A percentile compares a stretch with the other conserved stretches of the same genome.
These are phyloP conservation scores for Boeremia exigua DNA, from an alignment of 2,329 filamentous ascomycete genomes.

Conservation along the genomic window DNA sequence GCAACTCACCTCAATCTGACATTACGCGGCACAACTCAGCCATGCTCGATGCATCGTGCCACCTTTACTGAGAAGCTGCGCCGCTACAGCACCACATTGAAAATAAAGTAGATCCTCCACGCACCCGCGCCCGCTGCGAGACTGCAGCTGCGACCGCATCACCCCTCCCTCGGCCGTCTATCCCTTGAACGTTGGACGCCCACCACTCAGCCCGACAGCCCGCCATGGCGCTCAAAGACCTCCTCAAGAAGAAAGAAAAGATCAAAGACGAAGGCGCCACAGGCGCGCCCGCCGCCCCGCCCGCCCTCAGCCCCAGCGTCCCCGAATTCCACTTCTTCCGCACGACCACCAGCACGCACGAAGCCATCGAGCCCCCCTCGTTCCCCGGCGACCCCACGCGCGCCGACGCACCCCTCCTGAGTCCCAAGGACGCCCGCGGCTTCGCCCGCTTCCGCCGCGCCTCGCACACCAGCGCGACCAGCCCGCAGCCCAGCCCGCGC, in stretches of 20 bases:
- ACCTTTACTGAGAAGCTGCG: slow-evolving; percentile 32
- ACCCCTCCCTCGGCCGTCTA: slow-evolving; percentile 16
- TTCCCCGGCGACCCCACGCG: slow-evolving; percentile 53
- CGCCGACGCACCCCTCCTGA: slow-evolving; percentile 35
- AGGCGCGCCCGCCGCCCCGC: slow-evolving; percentile 21
- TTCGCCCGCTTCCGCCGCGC: slow-evolving; percentile 43
- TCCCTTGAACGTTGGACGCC: slow-evolving; percentile 20
- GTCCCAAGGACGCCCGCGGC: slow-evolving; percentile 33
- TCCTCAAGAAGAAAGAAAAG: slow-evolving; percentile 68
- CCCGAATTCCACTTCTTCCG: slow-evolving; percentile 81
- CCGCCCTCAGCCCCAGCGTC: slow-evolving; percentile 40
- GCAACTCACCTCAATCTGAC: slow-evolving; percentile 17
- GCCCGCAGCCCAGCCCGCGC: slow-evolving; percentile 9
- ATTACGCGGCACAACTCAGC: slow-evolving; percentile 24
- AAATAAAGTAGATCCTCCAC: slow-evolving; percentile 27
- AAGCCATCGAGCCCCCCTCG: slow-evolving; percentile 75
- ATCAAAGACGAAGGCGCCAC: slow-evolving; percentile 56
- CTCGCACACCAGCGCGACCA: slow-evolving; percentile 38
- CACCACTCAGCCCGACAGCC: slow-evolving; percentile 19
- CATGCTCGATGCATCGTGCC: slow-evolving; percentile 33
- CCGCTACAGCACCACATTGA: slow-evolving; percentile 42
- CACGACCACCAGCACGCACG: slow-evolving; percentile 80
- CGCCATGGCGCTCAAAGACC: slow-evolving; percentile 64
- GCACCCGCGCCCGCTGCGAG: background rate
- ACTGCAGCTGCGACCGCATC: slow-evolving; percentile 14